Evolutionary conservation across 345 rosid species (phyloP), one percentile per base, ranked within the genome.

Genomic region (Brassica juncea): DNA sequence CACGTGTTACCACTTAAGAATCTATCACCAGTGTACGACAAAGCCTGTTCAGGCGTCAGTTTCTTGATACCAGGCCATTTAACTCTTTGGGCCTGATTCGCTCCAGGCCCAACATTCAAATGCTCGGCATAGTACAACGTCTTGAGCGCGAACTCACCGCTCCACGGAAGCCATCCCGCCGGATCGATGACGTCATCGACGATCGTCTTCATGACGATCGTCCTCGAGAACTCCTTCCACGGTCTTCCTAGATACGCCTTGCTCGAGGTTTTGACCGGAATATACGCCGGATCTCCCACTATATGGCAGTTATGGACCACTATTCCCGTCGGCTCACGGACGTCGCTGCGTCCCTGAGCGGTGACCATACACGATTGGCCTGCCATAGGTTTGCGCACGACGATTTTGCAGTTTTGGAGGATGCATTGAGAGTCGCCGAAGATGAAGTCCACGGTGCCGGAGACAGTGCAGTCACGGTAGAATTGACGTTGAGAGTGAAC

Each of bases 181-280:
- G 92, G 91, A 16, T 76, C 87, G 15, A 91, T 87, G 65, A 88
- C 54, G 47, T 84, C 85, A 5, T 85, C 90, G 4, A 93, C 79
- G n/a, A 72, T 57, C 3, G 91, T 83, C 44, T 85, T 86, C 87
- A 90, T 86, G 76, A 88, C 57, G 30, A 93, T 66, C 3, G 94
- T 88, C 74, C 85, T 87, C 4, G 98, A 84, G 79, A 28, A 88
- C 67, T 60, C 32, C 68, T 82, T 86, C 92, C 90, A 87, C 4
- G 98, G 98, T 4, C 98, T 88, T 2, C 95, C 98, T 0, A 94
- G 89, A 78, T 85, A 92, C 0, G 90, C 87, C 74, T 84, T 86
- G 85, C 42, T 83, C 15, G 0, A 42, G 4, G 76, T 16, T 49
- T 83, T 86, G 11, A 86, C 83, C 0, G 88, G 82, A 4, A 68